Evolutionary conservation across 1,284 basidiomycete genomes (phyloP).

Genomic region (Cutaneotrichosporon spelunceum): DNA sequence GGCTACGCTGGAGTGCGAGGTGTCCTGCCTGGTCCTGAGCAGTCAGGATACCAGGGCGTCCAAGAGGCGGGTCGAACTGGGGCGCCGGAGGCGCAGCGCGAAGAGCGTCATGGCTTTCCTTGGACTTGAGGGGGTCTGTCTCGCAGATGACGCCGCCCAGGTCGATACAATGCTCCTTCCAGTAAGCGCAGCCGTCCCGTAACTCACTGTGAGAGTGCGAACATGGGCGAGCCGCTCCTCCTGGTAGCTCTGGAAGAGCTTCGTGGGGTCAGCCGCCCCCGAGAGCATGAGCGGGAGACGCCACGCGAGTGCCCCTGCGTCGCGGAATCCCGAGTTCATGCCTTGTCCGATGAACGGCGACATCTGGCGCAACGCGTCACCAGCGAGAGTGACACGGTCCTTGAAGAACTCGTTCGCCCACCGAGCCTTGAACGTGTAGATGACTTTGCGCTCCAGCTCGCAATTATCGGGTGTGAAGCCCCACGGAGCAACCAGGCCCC

Average conservation of each 20-base stretch:
- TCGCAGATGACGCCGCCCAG: slow-evolving; percentile 27
- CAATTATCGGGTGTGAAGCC: slow-evolving; percentile 23
- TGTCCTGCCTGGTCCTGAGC: slow-evolving; percentile 14
- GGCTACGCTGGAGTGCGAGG: slow-evolving; percentile 7
- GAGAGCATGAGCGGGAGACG: slow-evolving; percentile 21
- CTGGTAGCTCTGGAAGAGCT: slow-evolving; percentile 22
- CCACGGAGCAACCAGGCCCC: slow-evolving; percentile 19
- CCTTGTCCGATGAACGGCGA: slow-evolving; percentile 32
- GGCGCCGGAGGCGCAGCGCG: slow-evolving; percentile 8
- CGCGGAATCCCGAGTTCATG: slow-evolving; percentile 29
- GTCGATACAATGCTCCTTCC: slow-evolving; percentile 14
- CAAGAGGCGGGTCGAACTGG: slow-evolving; percentile 15
- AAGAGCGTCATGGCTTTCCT: slow-evolving; percentile 9
- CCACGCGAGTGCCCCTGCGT: slow-evolving; percentile 26
- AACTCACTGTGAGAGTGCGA: slow-evolving; percentile 12
- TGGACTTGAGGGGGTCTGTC: slow-evolving; percentile 22
- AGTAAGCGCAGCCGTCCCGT: not conserved
- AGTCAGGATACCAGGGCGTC: slow-evolving; percentile 18
- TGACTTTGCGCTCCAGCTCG: slow-evolving; percentile 26
- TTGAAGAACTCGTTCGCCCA: slow-evolving; percentile 27
- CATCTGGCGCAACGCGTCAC: slow-evolving; percentile 27
- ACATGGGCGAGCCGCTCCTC: slow-evolving; percentile 23
- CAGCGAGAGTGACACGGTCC: slow-evolving; percentile 21
- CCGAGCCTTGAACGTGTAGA: slow-evolving; percentile 28
- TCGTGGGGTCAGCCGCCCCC: slow-evolving; percentile 8